Base-by-base conservation (phyloP, 192 early-diverging fungal genomes). In the Phycomyces blakesleeanus region DNA sequence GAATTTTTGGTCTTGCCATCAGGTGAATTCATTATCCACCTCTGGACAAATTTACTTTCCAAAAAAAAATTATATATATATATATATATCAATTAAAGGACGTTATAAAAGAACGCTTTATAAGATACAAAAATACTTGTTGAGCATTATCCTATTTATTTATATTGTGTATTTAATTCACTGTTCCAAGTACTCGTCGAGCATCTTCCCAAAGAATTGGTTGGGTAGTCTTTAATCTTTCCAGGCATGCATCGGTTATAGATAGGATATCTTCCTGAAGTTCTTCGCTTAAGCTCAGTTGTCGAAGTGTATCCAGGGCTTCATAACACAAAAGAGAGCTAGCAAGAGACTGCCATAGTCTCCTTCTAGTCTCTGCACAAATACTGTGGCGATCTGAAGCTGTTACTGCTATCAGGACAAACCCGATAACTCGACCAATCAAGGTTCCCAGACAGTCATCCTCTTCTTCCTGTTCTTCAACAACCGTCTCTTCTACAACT, bases 231-330 rank as follows among this genome's bases (percentile, higher is more conserved):
- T 47, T 14, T n/a, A 47, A 11, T n/a, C 12, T 47, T 14, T 47
- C 4, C 5, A 61, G 18, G 12, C 62, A 54, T 3, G 51, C 20
- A 55, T 63, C 51, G 40, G 54, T 63, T 6, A 54, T 41, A 12
- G 62, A 4, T 20, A 54, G 34, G 6, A 40, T 55, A 27, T 63
- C 62, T 22, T 63, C 38, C 40, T 55, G 62, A 18, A 63, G 26
- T 5, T 63, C 62, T 20, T 63, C 62, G 5, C 29, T 21, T 25
- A 24, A 18, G 20, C 52, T 53, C 10, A 55, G 24, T 1, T 29
- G 24, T 44, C 34, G 14, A n/a, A 63, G 24, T 18, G 27, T 40
- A 8, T 34, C 38, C 18, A 63, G 24, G 5, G 62, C n/a, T 42
- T 54, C 51, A 63, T 63, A 63, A 7, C 53, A 27, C 38, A 63